Conservation (phyloP, 306 rosid genomes). For the Abrus pulchellus region DNA sequence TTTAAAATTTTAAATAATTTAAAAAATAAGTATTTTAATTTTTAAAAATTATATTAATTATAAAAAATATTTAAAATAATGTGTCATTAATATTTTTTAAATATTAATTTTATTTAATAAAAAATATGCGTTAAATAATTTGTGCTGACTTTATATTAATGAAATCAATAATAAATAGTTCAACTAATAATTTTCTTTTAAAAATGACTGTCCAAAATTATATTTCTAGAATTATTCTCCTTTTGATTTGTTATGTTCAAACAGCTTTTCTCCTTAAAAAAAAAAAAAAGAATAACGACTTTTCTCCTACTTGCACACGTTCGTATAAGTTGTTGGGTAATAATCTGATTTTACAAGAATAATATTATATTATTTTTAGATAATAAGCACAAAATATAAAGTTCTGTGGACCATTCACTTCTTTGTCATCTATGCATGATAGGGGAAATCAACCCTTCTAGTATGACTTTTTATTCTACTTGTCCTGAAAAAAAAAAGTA, state of each 20-base stretch:
- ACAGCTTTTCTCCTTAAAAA: conserved; percentile 16
- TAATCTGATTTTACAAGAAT: conserved; percentile 29
- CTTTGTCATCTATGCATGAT: not conserved
- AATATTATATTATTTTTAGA: not conserved
- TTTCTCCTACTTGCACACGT: not conserved
- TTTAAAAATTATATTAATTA: no score
- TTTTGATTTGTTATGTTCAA: conserved; percentile 32
- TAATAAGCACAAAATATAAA: not conserved
- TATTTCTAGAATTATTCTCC: not conserved
- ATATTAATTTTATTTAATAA: not conserved
- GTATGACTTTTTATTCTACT: not conserved
- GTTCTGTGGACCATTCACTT: not conserved
- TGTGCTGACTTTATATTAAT: not conserved
- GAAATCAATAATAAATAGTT: not conserved
- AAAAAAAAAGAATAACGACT: no score
- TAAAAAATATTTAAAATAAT: no score
- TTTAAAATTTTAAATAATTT: no score
- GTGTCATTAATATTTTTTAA: not conserved
- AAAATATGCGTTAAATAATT: not conserved
- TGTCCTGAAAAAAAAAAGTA: not conserved
- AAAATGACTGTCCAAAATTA: not conserved
- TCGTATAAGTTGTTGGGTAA: conserved; percentile 18
- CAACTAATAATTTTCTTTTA: not conserved
- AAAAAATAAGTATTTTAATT: no score
- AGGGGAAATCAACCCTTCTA: not conserved